phyloP scores from a whole-genome alignment of 2,329 filamentous ascomycete genomes.

The Dactylellina sp. region DNA sequence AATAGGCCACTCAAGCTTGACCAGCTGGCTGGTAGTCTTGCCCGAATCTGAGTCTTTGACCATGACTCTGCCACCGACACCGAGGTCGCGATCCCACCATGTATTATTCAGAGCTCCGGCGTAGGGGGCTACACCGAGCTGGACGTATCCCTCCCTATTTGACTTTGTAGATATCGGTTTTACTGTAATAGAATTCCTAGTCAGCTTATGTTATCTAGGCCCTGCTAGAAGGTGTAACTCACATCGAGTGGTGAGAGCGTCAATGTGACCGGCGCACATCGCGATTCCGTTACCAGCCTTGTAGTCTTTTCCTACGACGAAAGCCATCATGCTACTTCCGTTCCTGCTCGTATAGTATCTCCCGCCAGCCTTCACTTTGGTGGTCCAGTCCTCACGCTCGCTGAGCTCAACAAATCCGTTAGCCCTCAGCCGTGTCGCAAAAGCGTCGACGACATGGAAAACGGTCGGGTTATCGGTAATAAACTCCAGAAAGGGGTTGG shows the following conservation, averaged over 20 bases:
- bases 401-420: constrained; percentile 81
- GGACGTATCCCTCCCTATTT: constrained; percentile 85
- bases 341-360: constrained; percentile 92
- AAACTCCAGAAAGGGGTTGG: constrained; percentile 86
- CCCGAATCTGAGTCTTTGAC: constrained; percentile 78
- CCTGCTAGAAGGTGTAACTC: constrained; percentile 2
- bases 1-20: constrained; percentile 93
- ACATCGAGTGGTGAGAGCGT: constrained; percentile 84
- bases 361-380: constrained; percentile 78
- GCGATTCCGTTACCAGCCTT: constrained; percentile 85
- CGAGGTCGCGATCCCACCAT: constrained; percentile 97
- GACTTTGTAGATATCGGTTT: constrained; percentile 90
- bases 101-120: constrained; percentile 85
- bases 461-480: constrained; percentile 90
- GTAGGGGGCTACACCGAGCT: constrained; percentile 92
- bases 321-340: constrained; percentile 85
- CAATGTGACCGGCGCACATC: constrained; percentile 91
- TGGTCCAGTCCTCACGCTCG: constrained; percentile 80
- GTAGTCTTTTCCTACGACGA: constrained; percentile 83
- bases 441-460: constrained; percentile 87
- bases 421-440: constrained; percentile 77
- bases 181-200: constrained; percentile 64
- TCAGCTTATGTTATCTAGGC: constrained; percentile 3
- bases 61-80: constrained; percentile 88
- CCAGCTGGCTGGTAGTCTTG: constrained; percentile 83